These are phyloP conservation scores for Brassica hybrid DNA, from an alignment of 441 rosid genomes.

Conservation along the genomic window DNA sequence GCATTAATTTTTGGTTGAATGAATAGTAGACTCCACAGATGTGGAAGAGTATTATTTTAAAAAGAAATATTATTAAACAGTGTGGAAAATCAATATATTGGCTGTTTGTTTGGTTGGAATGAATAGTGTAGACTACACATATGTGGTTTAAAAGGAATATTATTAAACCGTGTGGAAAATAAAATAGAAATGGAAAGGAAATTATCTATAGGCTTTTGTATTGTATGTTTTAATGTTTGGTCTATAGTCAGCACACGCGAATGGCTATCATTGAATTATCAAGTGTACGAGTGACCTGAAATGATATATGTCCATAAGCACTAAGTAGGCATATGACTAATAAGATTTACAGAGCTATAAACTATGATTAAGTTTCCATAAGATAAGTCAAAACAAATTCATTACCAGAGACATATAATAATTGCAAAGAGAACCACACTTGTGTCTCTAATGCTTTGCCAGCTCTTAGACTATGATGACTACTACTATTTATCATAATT, in stretches of 20 bases:
- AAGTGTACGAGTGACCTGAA: constrained; percentile 8
- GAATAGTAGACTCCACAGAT: too few relatives aligned
- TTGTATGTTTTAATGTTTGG: background rate
- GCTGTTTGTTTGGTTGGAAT: background rate
- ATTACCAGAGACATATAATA: constrained; percentile 37
- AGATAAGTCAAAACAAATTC: constrained; percentile 36
- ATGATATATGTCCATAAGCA: constrained; percentile 30
- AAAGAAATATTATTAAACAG: background rate
- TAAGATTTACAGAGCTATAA: constrained; percentile 14
- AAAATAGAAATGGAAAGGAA: background rate
- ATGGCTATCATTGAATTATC: constrained; percentile 25
- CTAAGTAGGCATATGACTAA: constrained; percentile 21
- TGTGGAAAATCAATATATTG: background rate
- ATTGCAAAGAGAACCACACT: constrained; percentile 42
- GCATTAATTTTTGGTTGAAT: constrained; percentile 7
- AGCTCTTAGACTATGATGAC: constrained; percentile 40
- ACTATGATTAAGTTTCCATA: constrained; percentile 34
- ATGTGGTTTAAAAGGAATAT: background rate
- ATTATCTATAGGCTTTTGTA: background rate
- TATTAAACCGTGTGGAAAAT: constrained; percentile 18
- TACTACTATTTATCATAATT: background rate
- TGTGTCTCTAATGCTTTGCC: constrained; percentile 41
- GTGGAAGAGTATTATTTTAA: too few relatives aligned
- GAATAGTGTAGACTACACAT: background rate
- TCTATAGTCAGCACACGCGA: constrained; percentile 22